Conservation (phyloP, 192 early-diverging fungal species). For the Coemansia aciculifera region DNA sequence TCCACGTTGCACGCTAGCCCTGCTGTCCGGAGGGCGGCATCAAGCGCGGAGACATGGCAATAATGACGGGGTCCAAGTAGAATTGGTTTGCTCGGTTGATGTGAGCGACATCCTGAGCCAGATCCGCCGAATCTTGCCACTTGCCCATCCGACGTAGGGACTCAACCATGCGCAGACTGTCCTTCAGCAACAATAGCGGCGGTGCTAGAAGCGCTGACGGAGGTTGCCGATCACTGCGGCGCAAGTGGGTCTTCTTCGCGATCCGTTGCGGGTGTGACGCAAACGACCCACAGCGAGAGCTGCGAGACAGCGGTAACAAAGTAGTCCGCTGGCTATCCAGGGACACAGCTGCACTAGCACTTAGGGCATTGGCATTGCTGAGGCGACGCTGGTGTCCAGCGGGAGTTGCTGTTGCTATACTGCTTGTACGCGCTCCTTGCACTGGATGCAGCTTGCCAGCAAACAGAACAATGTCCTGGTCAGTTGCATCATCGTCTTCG, state of each 20-base stretch:
- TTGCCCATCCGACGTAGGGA: slow-evolving; percentile 53
- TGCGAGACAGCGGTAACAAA: slow-evolving; percentile 19
- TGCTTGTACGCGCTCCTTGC: neutral
- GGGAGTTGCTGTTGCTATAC: neutral
- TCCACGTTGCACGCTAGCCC: neutral
- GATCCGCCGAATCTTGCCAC: slow-evolving; percentile 19
- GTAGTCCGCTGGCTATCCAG: neutral
- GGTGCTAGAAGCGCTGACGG: neutral
- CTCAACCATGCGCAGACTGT: slow-evolving; percentile 48
- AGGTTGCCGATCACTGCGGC: slow-evolving; percentile 18
- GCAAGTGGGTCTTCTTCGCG: slow-evolving; percentile 36
- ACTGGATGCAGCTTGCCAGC: slow-evolving; percentile 28
- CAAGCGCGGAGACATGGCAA: slow-evolving; percentile 37
- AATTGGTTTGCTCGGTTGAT: slow-evolving; percentile 29
- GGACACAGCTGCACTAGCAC: neutral
- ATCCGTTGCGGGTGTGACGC: slow-evolving; percentile 37
- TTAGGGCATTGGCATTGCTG: slow-evolving; percentile 4
- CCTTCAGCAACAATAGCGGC: slow-evolving; percentile 18
- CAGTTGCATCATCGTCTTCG: slow-evolving; percentile 8
- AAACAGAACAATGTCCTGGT: slow-evolving; percentile 49
- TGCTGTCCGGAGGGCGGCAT: slow-evolving; percentile 32
- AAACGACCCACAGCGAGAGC: slow-evolving; percentile 15
- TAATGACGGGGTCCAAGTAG: slow-evolving; percentile 26
- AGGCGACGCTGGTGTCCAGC: slow-evolving; percentile 9
- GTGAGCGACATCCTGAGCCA: neutral